Conservation (phyloP, 2,329 filamentous ascomycete species). For the Monosporascus ibericus region DNA sequence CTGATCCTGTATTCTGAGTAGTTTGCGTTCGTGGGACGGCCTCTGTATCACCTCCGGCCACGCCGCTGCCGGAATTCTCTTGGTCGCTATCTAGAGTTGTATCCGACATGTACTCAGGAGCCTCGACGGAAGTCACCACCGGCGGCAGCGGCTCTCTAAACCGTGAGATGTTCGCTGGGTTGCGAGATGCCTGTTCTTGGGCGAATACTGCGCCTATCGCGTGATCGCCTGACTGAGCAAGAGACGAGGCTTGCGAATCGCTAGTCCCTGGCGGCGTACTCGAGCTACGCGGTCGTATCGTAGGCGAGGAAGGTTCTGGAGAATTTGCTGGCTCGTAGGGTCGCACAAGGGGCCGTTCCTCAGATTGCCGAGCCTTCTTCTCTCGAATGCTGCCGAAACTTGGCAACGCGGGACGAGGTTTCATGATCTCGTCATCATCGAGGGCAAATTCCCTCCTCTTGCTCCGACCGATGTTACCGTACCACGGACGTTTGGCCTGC, state of each 20-base stretch:
- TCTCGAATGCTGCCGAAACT: constrained; percentile 70
- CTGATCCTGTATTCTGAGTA: constrained; percentile 13
- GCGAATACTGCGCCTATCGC: constrained; percentile 49
- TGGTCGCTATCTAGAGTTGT: constrained; percentile 37
- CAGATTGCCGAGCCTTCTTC: constrained; percentile 46
- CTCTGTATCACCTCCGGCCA: constrained; percentile 9
- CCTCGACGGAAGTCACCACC: constrained; percentile 64
- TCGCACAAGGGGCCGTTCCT: constrained; percentile 54
- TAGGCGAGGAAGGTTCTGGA: constrained; percentile 21
- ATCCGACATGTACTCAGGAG: constrained; percentile 57
- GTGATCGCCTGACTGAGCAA: constrained; percentile 55
- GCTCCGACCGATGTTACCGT: constrained; percentile 39
- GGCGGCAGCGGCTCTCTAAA: constrained; percentile 62
- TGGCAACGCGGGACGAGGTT: constrained; percentile 66
- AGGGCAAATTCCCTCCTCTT: constrained; percentile 45
- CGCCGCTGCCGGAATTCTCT: constrained; percentile 15
- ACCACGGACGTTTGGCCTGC: constrained; percentile 44
- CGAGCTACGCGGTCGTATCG: constrained; percentile 16
- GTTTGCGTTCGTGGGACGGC: constrained; percentile 11
- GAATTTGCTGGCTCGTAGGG: constrained; percentile 36
- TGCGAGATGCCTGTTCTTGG: constrained; percentile 47
- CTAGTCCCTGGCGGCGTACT: constrained; percentile 16
- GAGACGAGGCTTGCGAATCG: constrained; percentile 25
- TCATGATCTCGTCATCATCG: constrained; percentile 65
- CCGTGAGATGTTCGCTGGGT: constrained; percentile 50